Base-by-base conservation (phyloP, 2,329 filamentous ascomycete species). In the Fusarium kyushuense region DNA sequence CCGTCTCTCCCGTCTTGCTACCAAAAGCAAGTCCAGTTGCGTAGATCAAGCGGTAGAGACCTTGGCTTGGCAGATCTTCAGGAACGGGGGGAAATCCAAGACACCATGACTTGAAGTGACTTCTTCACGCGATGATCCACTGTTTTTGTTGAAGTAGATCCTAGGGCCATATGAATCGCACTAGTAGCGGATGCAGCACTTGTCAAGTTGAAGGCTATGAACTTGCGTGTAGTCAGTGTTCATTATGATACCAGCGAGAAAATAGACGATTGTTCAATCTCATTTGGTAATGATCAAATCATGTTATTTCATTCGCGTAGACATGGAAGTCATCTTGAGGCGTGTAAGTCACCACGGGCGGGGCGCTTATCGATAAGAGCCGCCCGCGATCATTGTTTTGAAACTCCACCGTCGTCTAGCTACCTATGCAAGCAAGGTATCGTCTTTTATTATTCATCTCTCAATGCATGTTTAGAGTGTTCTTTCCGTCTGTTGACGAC, bases 301-400 rank as follows among this genome's bases (percentile, higher is more conserved):
- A 45, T 23, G 25, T 19, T 23, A 11, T 30, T 52, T 23, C 45
- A 30, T 30, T 21, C 14, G 25, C 19, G 17, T 21, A 29, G 23
- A 46, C 21, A n/a, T n/a, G n/a, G n/a, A 45, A 36, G 32, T 19
- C 13, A 27, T 38, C 12, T 40, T 14, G 10, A 40, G 38, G 35
- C 43, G 40, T 60, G 13, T 69, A 43, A 61, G 47, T 45, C 47
- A 38, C 41, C n/a, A n/a, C 12, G 29, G 40, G 55, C 58, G 42
- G 45, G 32, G 43, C 30, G 16, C 29, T 47, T 68, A 70, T 70
- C 67, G 67, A 70, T 70, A 70, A 70, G 49, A 67, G 45, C 42
- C 56, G 40, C 48, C 54, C 48, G n/a, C 32, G 46, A 32, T 25
- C 29, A 48, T 69, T 70, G 63, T 70, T 70, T 67, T 70, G 67